These are phyloP conservation scores for Globisporangium nunn DNA, from an alignment of 352 stramenopile genomes.

Conservation along the genomic window DNA sequence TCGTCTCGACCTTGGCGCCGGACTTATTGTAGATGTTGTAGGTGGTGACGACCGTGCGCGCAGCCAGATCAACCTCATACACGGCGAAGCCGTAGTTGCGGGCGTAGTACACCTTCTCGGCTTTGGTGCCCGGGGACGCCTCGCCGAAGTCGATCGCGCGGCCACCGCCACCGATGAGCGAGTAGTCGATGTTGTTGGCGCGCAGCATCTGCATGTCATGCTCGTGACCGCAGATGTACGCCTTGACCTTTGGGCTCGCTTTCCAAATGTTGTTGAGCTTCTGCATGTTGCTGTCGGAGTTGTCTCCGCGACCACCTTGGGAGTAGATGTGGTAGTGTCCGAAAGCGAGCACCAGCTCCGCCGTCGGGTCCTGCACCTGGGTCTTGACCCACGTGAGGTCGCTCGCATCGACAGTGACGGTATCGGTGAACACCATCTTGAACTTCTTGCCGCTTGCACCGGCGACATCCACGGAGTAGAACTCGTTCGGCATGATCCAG, in stretches of 20 bases:
- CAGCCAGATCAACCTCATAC: conserved; percentile 21
- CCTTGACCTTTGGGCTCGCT: conserved; percentile 20
- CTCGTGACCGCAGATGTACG: conserved; percentile 33
- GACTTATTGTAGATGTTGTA: conserved; percentile 31
- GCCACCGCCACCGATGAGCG: conserved; percentile 28
- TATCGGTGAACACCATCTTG: conserved; percentile 31
- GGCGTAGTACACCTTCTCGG: conserved; percentile 25
- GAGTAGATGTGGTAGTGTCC: conserved; percentile 35
- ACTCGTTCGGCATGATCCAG: conserved; percentile 34
- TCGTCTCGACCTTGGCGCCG: conserved; percentile 22
- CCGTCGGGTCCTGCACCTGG: conserved; percentile 17
- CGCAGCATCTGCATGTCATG: conserved; percentile 37
- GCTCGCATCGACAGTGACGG: conserved; percentile 17
- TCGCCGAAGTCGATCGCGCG: conserved; percentile 23
- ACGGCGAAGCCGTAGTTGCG: conserved; percentile 30
- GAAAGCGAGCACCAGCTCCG: conserved; percentile 13
- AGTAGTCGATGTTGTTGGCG: conserved; percentile 22
- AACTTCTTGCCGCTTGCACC: conserved; percentile 18
- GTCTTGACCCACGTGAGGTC: conserved; percentile 20
- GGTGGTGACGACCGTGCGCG: conserved; percentile 20
- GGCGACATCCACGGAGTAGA: conserved; percentile 23
- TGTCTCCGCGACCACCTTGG: conserved; percentile 19
- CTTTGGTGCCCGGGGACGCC: conserved; percentile 16
- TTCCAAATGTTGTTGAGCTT: conserved; percentile 18
- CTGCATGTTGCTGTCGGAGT: conserved; percentile 20